Base-by-base conservation (phyloP, 2,329 filamentous ascomycete species). In the Emmonsiellopsis sp. region DNA sequence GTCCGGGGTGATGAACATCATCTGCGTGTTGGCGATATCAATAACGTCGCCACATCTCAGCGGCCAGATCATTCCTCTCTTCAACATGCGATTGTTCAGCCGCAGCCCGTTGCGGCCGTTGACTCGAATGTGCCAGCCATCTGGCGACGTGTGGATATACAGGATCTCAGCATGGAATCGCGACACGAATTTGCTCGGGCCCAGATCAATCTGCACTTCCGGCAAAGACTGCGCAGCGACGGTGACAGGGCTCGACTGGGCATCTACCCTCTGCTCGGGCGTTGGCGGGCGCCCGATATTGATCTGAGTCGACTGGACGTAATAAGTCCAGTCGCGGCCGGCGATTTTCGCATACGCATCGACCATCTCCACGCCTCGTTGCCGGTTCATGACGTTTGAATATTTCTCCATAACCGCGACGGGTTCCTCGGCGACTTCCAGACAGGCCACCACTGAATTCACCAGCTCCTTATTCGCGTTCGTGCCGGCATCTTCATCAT, bases 1-100 rank as follows among this genome's bases (percentile, higher is more conserved):
- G 27, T 82, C 83, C 0, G 93, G 92, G n/a, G 95, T 81, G 47
- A 96, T 88, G 70, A 98, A 98, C 77, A 97, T 92, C 93, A 98
- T 98, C 74, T 98, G 92, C 1, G 93, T 87, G 51, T 88, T 88
- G 62, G 86, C 87, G 64, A 97, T 88, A 65, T 95, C 90, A 54
- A 98, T 85, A 43, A 97, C 88, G 66, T 92, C 85, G 54, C 93
- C 93, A 62, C 91, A 95, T 42, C 83, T 82, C 31, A 98, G 78
- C 33, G 81, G 74, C 36, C 82, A 79, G 37, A 82, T 78, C 40
- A 79, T 74, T 10, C 86, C 85, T 50, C 84, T 78, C 63, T 86
- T 87, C 53, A 94, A 73, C 17, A 80, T 75, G 49, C 74, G 72
- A 56, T 88, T 88, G 67, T 98, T 88, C 21, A 97, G 77, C 63